Base-by-base conservation (phyloP, 2,329 filamentous ascomycete genomes). In the Fusarium incarnatum region DNA sequence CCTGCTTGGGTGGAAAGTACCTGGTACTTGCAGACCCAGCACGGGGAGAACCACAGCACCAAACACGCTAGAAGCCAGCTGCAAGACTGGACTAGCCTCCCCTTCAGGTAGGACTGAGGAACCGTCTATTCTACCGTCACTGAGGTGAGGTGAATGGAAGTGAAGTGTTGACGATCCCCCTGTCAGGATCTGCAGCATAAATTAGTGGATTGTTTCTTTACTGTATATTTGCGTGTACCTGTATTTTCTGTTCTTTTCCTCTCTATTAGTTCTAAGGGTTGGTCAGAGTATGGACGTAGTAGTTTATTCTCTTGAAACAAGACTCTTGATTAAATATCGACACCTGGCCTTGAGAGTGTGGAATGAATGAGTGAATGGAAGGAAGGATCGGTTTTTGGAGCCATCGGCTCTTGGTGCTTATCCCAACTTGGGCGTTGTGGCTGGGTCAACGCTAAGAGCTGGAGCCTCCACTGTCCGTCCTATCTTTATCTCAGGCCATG, bases 401-500 rank as follows among this genome's bases (percentile, higher is more conserved):
- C 55, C 54, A 65, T 52, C 47, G 34, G 25, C 11, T 46, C 34
- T 25, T 40, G 32, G 45, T 66, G 60, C 37, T 23, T 30, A 41
- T 25, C 32, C 25, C 18, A 52, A 44, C 27, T 37, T 52, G 50
- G 63, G 50, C 64, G 56, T 64, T 64, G 67, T 68, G 68, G 68
- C 67, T 70, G 67, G 63, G 67, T 68, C 60, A 44, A 55, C 68
- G 68, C 68, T 70, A 70, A 54, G 20, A 60, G 46, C 47, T 47
- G 49, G 20, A 60, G 46, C 44, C 46, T 30, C 41, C 32, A 40
- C 49, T 45, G 46, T 62, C 52, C 67, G 42, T 62, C 52, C 68
- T 70, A 68, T 70, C 68, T 70, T 70, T 71, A 70, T 71, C 68
- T 71, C 59, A 68, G 55, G 52, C 40, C 47, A 64, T 30, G 30